Conservation (phyloP, 768 basidiomycete genomes). For the Calvatia gigantea region DNA sequence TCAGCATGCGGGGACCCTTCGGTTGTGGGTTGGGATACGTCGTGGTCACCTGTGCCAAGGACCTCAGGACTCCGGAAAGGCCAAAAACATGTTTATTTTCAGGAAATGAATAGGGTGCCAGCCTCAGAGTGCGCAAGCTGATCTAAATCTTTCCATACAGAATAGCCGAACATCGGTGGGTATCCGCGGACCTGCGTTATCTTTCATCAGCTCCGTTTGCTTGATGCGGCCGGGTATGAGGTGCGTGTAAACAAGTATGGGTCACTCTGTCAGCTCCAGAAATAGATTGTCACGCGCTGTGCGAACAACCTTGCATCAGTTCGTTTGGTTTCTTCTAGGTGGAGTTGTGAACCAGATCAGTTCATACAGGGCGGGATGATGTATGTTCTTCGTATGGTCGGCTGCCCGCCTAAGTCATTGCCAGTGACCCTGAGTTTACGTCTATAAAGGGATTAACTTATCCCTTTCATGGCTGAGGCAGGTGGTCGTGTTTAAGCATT, state of each 20-base stretch:
- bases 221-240: constrained; percentile 9
- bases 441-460: neutral
- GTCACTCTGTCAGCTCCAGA: constrained; percentile 7
- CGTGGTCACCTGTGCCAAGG: neutral
- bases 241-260: neutral
- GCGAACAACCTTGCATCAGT: neutral
- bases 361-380: neutral
- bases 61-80: neutral
- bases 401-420: neutral
- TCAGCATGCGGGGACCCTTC: too few species aligned
- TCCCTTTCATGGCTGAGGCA: neutral
- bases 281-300: constrained; percentile 9
- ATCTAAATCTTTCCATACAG: neutral
- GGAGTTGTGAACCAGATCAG: constrained; percentile 6
- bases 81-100: neutral
- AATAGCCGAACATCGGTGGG: neutral
- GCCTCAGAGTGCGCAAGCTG: neutral
- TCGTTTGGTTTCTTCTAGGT: neutral
- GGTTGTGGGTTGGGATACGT: neutral
- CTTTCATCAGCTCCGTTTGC: constrained; percentile 11
- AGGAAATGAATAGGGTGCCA: neutral
- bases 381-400: neutral
- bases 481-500: too few species aligned
- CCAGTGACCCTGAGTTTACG: neutral
- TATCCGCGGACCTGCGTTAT: constrained; percentile 14